phyloP scores from a whole-genome alignment of 1,284 basidiomycete genomes.

The Rugiboletus extremiorientalis region DNA sequence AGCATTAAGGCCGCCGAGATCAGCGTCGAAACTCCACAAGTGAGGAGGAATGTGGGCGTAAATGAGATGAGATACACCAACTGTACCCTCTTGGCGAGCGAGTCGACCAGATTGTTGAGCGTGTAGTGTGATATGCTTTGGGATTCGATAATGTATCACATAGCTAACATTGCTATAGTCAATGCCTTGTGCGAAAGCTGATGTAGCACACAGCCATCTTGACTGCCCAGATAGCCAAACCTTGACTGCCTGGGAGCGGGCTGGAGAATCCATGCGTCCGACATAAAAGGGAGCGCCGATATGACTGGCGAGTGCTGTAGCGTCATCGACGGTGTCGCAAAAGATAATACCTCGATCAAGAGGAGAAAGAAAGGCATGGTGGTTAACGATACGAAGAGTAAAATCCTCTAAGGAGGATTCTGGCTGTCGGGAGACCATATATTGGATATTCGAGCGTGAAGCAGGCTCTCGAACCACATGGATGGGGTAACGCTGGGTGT shows the following conservation, averaged over 20 bases:
- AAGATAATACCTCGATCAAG: too few species aligned
- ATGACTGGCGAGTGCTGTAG: rapidly evolving
- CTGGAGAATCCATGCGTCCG: background rate
- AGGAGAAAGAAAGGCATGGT: too few species aligned
- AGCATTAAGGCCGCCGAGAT: background rate
- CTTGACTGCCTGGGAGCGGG: too few species aligned
- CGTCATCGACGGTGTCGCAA: too few species aligned
- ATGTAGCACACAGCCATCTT: background rate
- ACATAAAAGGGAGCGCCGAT: background rate
- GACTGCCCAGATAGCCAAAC: rapidly evolving
- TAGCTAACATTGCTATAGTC: conserved; percentile 5
- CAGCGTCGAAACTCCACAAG: background rate
- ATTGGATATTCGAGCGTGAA: too few species aligned
- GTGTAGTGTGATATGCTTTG: conserved; percentile 5
- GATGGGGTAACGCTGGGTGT: too few species aligned
- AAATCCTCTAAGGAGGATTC: too few species aligned
- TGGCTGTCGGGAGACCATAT: too few species aligned
- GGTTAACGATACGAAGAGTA: too few species aligned
- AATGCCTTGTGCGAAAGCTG: conserved; percentile 3
- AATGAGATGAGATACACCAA: background rate
- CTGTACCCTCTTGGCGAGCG: background rate
- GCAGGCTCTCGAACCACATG: too few species aligned
- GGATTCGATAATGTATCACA: conserved; percentile 1
- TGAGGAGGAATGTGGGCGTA: background rate
- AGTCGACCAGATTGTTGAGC: conserved; percentile 4